Evolutionary conservation across 352 stramenopile genomes (phyloP).

Genomic region (Phytophthora melonis): DNA sequence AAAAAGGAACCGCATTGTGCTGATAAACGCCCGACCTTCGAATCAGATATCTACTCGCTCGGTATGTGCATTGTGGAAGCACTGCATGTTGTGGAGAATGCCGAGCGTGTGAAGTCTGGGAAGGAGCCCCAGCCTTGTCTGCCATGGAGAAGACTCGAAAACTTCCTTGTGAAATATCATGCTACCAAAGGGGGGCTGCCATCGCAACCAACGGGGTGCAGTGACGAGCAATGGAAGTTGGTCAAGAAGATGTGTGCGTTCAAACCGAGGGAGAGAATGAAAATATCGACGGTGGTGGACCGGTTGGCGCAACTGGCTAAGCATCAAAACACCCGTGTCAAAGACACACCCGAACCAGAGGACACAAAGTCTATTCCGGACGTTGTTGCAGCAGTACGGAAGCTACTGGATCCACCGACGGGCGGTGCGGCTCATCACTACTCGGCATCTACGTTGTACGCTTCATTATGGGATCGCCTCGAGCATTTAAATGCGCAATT

Average conservation of each 20-base stretch:
- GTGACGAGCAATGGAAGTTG: neutral
- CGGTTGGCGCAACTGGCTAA: neutral
- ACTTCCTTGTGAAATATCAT: neutral
- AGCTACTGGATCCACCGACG: neutral
- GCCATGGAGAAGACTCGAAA: neutral
- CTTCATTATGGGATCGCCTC: neutral
- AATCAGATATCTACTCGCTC: constrained; percentile 17
- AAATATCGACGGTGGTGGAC: neutral
- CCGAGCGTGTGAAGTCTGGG: neutral
- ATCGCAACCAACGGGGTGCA: neutral
- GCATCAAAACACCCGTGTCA: neutral
- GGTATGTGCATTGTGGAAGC: constrained; percentile 14
- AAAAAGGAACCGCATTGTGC: neutral
- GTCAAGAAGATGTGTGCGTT: neutral
- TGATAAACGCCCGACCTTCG: constrained; percentile 3
- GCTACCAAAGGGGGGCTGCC: neutral
- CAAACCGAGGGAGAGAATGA: neutral
- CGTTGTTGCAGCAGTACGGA: neutral
- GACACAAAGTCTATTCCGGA: neutral
- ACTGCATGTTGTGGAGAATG: neutral
- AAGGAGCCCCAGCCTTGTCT: neutral
- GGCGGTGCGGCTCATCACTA: too few relatives aligned
- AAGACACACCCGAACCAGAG: neutral
- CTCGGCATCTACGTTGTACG: neutral
- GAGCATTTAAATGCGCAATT: neutral